phyloP scores from a whole-genome alignment of 2,329 filamentous ascomycete genomes.

The Colletotrichum sp. region DNA sequence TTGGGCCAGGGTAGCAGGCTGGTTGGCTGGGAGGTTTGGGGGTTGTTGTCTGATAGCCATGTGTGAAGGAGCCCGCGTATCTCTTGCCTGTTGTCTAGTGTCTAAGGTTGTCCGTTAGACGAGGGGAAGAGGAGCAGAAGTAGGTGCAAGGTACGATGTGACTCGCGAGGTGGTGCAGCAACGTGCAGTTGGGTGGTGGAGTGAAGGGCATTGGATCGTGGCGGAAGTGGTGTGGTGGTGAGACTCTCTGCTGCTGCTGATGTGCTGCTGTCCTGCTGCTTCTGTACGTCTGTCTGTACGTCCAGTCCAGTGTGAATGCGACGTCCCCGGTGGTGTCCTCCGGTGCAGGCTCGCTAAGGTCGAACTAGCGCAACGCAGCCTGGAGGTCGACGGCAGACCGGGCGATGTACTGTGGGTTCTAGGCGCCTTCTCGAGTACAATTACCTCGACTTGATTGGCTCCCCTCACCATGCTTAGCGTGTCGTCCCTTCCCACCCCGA shows the following conservation, averaged over 20 bases:
- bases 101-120: background rate
- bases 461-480: slow-evolving; percentile 10
- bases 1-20: background rate
- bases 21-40: background rate
- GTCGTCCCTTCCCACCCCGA: background rate
- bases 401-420: background rate
- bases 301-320: background rate
- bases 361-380: background rate
- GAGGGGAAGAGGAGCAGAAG: background rate
- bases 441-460: slow-evolving; percentile 2
- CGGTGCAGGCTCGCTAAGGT: background rate
- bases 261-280: background rate
- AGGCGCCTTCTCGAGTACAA: background rate
- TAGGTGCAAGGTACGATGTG: background rate
- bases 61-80: background rate
- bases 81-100: background rate
- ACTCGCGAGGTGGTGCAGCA: background rate
- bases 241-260: background rate
- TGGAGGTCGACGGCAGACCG: background rate
- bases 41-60: background rate
- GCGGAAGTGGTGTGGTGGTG: background rate
- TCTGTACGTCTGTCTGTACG: background rate
- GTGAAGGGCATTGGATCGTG: background rate
- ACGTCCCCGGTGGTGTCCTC: background rate
- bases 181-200: background rate